Evolutionary conservation across 306 rosid species (phyloP), one percentile per base, ranked within the genome.

Genomic region (Senna tora): DNA sequence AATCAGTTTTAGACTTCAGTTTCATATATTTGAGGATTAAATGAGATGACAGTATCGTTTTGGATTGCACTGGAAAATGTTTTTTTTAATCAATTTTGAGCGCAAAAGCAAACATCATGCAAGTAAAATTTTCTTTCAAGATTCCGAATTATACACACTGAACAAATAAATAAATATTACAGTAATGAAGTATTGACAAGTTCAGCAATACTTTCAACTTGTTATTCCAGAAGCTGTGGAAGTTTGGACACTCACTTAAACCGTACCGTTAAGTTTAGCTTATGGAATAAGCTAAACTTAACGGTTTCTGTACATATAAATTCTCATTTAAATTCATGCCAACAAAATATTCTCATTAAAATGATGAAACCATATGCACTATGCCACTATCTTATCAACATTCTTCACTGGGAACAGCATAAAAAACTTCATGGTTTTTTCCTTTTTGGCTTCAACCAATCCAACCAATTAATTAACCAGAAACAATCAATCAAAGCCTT

Each of bases 301-400:
- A 9, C 41, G 28, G 28, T 63, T 53, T 45, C 59, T 71, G 73
- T n/a, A 46, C 60, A 42, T 34, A 51, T 54, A 70, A 36, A 19
- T 70, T 25, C 30, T 36, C 60, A 42, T 34, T 52, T 54, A 70
- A 36, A 19, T 70, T 25, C 30, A 25, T 25, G 30, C 30, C 30
- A 25, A 25, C 1, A 25, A 25, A 25, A 25, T 1, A 3, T 25
- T 14, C 39, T 70, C 75, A 43, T 19, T 22, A 57, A 16, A 58
- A 73, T n/a, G 71, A 60, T 7, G 60, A 77, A 62, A 77, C 33
- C 17, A 46, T 6, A 36, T 53, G 60, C 64, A 71, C 19, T n/a
- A 45, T 46, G 30, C 30, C 30, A 25, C 30, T 1, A 25, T 25
- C 30, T 25, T 25, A 25, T 61, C 43, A 22, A 38, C 25, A 46